phyloP scores from a whole-genome alignment of 192 early-diverging fungal genomes.

The Coemansia guatemalensis region DNA sequence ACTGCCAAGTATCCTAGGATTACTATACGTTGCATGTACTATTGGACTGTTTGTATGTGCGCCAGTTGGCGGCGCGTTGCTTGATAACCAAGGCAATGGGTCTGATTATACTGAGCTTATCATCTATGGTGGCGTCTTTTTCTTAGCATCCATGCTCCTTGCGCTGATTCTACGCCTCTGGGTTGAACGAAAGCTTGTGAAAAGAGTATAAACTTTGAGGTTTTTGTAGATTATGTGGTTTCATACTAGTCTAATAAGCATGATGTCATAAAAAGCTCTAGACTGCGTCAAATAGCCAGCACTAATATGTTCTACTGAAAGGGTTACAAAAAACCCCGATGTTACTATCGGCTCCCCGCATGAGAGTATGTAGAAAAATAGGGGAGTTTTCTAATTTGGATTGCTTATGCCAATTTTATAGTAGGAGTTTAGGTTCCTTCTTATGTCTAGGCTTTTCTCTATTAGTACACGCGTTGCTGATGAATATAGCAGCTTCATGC shows the following conservation, averaged over 20 bases:
- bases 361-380: background rate
- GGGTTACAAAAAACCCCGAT: background rate
- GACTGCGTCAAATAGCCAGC: background rate
- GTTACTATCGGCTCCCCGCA: background rate
- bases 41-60: slow-evolving; percentile 25
- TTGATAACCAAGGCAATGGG: slow-evolving; percentile 27
- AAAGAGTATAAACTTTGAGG: slow-evolving; percentile 2
- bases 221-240: background rate
- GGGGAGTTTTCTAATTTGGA: too few relatives aligned
- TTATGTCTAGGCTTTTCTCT: background rate
- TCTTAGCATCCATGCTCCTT: slow-evolving; percentile 4
- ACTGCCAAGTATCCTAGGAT: slow-evolving; percentile 35
- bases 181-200: background rate
- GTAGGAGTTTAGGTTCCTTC: background rate
- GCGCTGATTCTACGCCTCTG: background rate
- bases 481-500: too few relatives aligned
- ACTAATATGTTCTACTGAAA: background rate
- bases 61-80: slow-evolving; percentile 32
- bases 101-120: slow-evolving; percentile 23
- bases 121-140: slow-evolving; percentile 30
- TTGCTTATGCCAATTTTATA: background rate
- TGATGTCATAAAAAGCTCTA: background rate
- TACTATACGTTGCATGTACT: slow-evolving; percentile 29
- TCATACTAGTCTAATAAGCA: background rate
- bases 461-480: background rate